phyloP scores from a whole-genome alignment of 306 rosid species.

The Cicer arietinum region DNA sequence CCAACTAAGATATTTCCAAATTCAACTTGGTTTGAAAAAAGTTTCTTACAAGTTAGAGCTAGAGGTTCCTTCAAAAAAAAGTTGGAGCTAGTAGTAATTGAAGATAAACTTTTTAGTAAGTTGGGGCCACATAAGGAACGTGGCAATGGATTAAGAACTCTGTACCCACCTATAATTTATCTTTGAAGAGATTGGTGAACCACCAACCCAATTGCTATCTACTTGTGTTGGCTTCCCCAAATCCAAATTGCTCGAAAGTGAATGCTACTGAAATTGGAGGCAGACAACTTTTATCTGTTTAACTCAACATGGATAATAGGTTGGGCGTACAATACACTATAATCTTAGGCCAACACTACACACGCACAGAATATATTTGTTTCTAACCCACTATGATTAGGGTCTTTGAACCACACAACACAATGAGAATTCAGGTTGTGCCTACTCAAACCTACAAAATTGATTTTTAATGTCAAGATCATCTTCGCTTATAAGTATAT shows the following conservation, averaged over 20 bases:
- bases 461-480: too few relatives aligned
- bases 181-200: constrained; percentile 18
- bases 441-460: too few relatives aligned
- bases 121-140: constrained; percentile 30
- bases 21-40: neutral
- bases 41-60: neutral
- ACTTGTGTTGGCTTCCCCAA: neutral
- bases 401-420: too few relatives aligned
- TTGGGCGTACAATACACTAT: neutral
- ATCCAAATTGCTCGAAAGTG: constrained; percentile 31
- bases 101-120: neutral
- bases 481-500: too few relatives aligned
- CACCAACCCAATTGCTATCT: neutral
- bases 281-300: constrained; percentile 34
- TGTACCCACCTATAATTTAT: constrained; percentile 1
- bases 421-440: too few relatives aligned
- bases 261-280: neutral
- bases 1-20: neutral
- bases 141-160: neutral
- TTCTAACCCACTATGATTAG: neutral
- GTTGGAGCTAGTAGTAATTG: neutral
- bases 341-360: too few relatives aligned
- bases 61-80: too few relatives aligned
- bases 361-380: neutral
- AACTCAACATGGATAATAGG: neutral